Percentiles rank a stretch among this genome's conserved stretches.
These are phyloP conservation scores for Flaveria ramosissima DNA, from an alignment of 129 eudicot species.

Conservation along the genomic window DNA sequence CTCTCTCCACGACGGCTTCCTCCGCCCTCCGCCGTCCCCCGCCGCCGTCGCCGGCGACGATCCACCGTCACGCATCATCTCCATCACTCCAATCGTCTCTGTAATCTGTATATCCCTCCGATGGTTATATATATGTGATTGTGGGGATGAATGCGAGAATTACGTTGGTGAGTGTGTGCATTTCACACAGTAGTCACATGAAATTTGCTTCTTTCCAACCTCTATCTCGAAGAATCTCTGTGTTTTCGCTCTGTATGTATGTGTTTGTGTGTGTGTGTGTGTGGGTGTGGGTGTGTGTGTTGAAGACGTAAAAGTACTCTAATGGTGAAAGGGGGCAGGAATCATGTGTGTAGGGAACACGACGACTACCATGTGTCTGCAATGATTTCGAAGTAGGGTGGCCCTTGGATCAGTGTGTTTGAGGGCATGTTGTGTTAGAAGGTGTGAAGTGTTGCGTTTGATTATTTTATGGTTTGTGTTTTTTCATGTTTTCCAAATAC, in stretches of 20 bases:
- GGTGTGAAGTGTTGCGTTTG: slow-evolving; percentile 7
- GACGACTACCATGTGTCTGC: slow-evolving; percentile 37
- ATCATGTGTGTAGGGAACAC: slow-evolving; percentile 35
- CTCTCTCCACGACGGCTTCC: slow-evolving; percentile 99
- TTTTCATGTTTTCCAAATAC: slow-evolving; percentile 15
- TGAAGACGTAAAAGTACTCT: slow-evolving; percentile 4
- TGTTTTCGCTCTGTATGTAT: slow-evolving; percentile 5
- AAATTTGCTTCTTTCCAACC: slow-evolving; percentile 42
- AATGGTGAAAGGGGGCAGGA: slow-evolving; percentile 26
- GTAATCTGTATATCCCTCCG: background rate
- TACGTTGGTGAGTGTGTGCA: slow-evolving; percentile 23
- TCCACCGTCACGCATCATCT: slow-evolving; percentile 66
- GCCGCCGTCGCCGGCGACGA: slow-evolving; percentile 43
- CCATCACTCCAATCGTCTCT: slow-evolving; percentile 5
- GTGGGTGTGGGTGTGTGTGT: background rate
- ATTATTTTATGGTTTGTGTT: background rate
- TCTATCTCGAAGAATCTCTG: slow-evolving; percentile 28
- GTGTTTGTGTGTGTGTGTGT: slow-evolving; percentile 12
- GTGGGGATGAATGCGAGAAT: slow-evolving; percentile 20
- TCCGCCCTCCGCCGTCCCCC: slow-evolving; percentile 59
- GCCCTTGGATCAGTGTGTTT: slow-evolving; percentile 21
- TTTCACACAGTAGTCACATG: slow-evolving; percentile 50
- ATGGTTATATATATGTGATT: slow-evolving; percentile 14
- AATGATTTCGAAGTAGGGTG: slow-evolving; percentile 30
- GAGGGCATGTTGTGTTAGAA: slow-evolving; percentile 4